Base-by-base conservation (phyloP, 1,284 basidiomycete species). In the Cryptococcus deneoformans region DNA sequence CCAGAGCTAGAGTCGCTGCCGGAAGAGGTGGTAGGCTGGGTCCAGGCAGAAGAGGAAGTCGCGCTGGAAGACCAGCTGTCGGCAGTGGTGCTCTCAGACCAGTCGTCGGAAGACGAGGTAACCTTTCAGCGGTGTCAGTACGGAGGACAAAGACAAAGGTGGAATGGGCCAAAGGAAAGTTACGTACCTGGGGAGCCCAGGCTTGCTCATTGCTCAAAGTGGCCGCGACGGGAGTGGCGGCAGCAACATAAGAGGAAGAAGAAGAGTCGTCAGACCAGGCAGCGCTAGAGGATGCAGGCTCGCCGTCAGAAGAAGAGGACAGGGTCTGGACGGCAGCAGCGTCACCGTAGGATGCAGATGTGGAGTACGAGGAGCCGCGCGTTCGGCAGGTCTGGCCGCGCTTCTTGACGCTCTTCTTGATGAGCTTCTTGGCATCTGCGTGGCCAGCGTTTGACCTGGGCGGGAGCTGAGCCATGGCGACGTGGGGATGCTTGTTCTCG, bases 351-450 rank as follows among this genome's bases (percentile, higher is more conserved):
- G 56, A 56, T 43, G 64, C 49, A n/a, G 60, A 59, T 36, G 58
- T 36, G 12, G 53, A 29, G 39, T 53, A 58, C 37, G 56, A 36
- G 11, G 54, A 39, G 38, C 52, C 47, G 36, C 64, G 53, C 10
- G 60, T 56, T 49, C 65, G 56, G 54, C 70, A 72, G 40, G 57
- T 53, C 29, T 62, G 52, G 29, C 61, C 61, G 24, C 66, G 46
- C 49, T 69, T 68, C 50, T 64, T 59, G 49, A 69, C 58, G 46
- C 34, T 59, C 37, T 62, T 56, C 42, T 65, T 68, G 62, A 70
- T 65, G n/a, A 58, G 42, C 47, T 58, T 55, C 55, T 68, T 65
- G 5, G 65, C 67, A 6, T 65, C 57, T 6, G 68, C 57, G 54
- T 68, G 69, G 36, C 53, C 66, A 2, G 43, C 38, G 53, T 69